Percentiles rank a stretch among this genome's conserved stretches.
These are phyloP conservation scores for Leishmania mexicana DNA, from an alignment of 208 protist species.

Conservation along the genomic window DNA sequence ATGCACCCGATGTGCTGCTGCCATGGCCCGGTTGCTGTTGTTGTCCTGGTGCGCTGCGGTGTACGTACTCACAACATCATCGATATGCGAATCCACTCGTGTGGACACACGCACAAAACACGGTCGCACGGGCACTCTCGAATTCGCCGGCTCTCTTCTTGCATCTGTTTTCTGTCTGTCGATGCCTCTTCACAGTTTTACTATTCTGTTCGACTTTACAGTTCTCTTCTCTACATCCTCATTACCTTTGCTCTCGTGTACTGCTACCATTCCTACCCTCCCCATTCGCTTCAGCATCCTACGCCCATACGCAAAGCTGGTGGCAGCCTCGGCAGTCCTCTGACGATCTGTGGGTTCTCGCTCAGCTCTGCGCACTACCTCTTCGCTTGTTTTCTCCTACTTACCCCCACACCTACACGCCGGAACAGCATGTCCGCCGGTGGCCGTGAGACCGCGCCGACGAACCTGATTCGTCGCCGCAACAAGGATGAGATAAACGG, in stretches of 20 bases:
- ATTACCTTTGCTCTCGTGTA: background rate
- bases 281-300: too few relatives aligned
- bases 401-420: background rate
- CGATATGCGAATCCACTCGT: background rate
- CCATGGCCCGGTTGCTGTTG: background rate
- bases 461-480: constrained; percentile 67
- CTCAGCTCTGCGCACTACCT: background rate
- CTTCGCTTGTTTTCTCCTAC: background rate
- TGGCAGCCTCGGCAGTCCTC: background rate
- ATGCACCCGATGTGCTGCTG: background rate
- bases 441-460: constrained; percentile 43
- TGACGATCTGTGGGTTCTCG: background rate
- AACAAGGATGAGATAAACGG: constrained; percentile 49
- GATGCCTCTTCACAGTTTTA: background rate
- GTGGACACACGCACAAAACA: background rate
- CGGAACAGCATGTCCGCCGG: constrained; percentile 54
- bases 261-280: too few relatives aligned
- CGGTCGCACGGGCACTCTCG: background rate
- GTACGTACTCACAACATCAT: background rate
- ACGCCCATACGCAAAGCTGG: background rate
- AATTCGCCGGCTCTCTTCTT: background rate
- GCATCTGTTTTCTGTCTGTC: background rate
- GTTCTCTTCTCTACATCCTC: background rate
- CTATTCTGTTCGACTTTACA: background rate
- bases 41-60: background rate